Evolutionary conservation across 2,329 filamentous ascomycete genomes (phyloP).

Genomic region (Pseudogymnoascus sp.): DNA sequence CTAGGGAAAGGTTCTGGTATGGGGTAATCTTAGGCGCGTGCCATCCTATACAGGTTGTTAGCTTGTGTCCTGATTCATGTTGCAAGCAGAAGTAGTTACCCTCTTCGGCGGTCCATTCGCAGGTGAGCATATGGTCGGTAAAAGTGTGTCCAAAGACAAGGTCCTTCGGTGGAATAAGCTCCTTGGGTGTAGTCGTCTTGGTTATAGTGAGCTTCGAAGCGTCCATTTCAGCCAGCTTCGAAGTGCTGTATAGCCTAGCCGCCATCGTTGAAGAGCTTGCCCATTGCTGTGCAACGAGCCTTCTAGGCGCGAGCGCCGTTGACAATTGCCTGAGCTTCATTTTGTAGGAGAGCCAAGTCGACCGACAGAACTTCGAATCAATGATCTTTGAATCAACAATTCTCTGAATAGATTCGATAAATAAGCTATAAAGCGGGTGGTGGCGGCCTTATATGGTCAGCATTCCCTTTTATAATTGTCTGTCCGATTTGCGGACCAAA

Average conservation of each 20-base stretch:
- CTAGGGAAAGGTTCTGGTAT: constrained; percentile 94
- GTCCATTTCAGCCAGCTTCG: constrained; percentile 61
- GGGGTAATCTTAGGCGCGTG: constrained; percentile 72
- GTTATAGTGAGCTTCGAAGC: constrained; percentile 66
- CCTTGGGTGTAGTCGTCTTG: constrained; percentile 67
- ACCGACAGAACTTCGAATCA: background rate
- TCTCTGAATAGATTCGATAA: background rate
- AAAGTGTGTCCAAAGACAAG: constrained; percentile 87
- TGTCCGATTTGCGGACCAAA: constrained; percentile 4
- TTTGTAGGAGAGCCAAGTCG: background rate
- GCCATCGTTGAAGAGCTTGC: background rate
- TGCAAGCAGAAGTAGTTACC: constrained; percentile 30
- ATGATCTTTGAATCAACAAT: constrained; percentile 1
- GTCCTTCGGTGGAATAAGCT: constrained; percentile 64
- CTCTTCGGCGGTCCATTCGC: constrained; percentile 80
- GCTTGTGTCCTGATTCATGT: background rate
- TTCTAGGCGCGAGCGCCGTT: background rate
- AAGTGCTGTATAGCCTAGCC: constrained; percentile 7
- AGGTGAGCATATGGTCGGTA: constrained; percentile 97
- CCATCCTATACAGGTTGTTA: constrained; percentile 50
- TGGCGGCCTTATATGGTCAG: constrained; percentile 4
- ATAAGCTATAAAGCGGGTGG: background rate
- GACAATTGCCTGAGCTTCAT: constrained; percentile 6
- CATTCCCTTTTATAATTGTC: background rate
- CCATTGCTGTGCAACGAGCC: constrained; percentile 2